A percentile compares a stretch with the other conserved stretches of the same genome.
These are phyloP conservation scores for Xylariaceae sp. DNA, from an alignment of 2,329 filamentous ascomycete genomes.

Conservation along the genomic window DNA sequence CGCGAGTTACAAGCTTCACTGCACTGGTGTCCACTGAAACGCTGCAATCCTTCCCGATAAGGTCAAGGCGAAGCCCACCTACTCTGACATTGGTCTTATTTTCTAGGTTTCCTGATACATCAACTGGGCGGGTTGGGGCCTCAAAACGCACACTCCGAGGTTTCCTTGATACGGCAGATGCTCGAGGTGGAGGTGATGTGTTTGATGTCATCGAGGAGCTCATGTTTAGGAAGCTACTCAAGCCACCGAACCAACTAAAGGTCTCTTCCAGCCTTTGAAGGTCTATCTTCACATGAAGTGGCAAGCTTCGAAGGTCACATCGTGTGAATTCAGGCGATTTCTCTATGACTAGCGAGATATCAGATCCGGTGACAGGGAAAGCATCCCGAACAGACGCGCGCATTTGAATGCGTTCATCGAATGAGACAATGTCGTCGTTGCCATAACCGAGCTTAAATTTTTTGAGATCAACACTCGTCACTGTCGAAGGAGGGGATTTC, in stretches of 20 bases:
- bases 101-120: slow-evolving; percentile 41
- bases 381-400: slow-evolving; percentile 56
- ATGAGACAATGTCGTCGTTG: slow-evolving; percentile 59
- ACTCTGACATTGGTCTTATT: slow-evolving; percentile 74
- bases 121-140: slow-evolving; percentile 44
- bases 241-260: slow-evolving; percentile 81
- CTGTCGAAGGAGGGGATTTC: slow-evolving; percentile 21
- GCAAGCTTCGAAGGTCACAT: slow-evolving; percentile 70
- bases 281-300: slow-evolving; percentile 72
- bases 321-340: slow-evolving; percentile 40
- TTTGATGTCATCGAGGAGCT: slow-evolving; percentile 78
- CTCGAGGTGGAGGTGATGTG: slow-evolving; percentile 45
- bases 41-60: slow-evolving; percentile 75
- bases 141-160: slow-evolving; percentile 56
- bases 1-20: slow-evolving; percentile 74
- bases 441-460: slow-evolving; percentile 61
- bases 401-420: slow-evolving; percentile 54
- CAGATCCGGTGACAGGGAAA: slow-evolving; percentile 52
- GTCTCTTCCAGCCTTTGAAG: slow-evolving; percentile 80
- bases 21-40: slow-evolving; percentile 73
- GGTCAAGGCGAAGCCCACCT: slow-evolving; percentile 68
- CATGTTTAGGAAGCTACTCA: slow-evolving; percentile 87
- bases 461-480: slow-evolving; percentile 43
- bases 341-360: slow-evolving; percentile 51
- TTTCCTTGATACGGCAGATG: slow-evolving; percentile 35